Evolutionary conservation across 78 protist genomes (phyloP), one percentile per base, ranked within the genome.

Genomic region (Reticulomyxa filosa): DNA sequence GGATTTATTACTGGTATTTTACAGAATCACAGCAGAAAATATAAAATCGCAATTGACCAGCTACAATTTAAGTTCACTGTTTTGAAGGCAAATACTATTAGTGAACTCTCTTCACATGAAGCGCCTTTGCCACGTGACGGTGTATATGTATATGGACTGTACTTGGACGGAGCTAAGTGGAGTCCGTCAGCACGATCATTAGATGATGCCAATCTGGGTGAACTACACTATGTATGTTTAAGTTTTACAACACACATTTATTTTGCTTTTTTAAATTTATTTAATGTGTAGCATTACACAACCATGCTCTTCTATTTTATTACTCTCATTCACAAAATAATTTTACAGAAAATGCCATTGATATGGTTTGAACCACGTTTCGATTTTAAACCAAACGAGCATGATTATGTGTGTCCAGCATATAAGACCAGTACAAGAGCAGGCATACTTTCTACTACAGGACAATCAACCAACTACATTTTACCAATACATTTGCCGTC

Each of bases 401-500:
- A 51, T 17, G 48, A 11, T 29, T 83, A 73, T 30, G 65, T 33
- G 48, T 65, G 79, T 39, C 89, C 89, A 30, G 22, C 73, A 46
- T 84, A 84, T 81, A 84, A 84, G 72, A 80, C 85, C 29, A 23
- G 42, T 27, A 61, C 38, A 20, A 52, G 90, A 17, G 62, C 77
- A 0, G 90, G 90, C 8, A 65, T 66, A 7, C 75, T 84, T 20
- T 53, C 75, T n/a, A 84, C 90, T 33, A 84, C 90, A 4, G 90
- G 90, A 25, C 74, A 35, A 17, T 83, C 89, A 2, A 83, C 82
- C 53, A 83, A 83, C 73, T 79, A 57, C 42, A 52, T 82, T 32
- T 2, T 77, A 8, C 42, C 70, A 17, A 4, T 82, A 27, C 74
- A 67, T 37, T 0, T 82, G 13, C 87, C 87, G 29, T 55, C 59